Evolutionary conservation across 192 early-diverging fungal species (phyloP), one percentile per base, ranked within the genome.

Genomic region (Coemansia sp.): DNA sequence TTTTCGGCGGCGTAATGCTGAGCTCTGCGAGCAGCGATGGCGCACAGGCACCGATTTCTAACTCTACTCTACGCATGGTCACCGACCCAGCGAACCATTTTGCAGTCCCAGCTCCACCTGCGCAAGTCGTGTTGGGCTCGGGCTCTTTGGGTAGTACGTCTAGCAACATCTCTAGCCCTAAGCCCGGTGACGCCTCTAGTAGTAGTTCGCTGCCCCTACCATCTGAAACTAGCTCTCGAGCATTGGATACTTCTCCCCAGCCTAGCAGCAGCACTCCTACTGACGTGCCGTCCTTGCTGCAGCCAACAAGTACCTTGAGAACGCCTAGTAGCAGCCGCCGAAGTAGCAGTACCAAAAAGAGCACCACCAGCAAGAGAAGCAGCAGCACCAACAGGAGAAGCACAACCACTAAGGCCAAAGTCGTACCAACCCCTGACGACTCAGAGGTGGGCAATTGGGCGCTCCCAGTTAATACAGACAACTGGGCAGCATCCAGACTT

Each of bases 31-130:
- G 13, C 56, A 33, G 33, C 13, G 20, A 58, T 40, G 55, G 45
- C 3, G 42, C 9, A 13, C 46, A 40, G 20, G n/a, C 20, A 6
- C 5, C 21, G 9, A 3, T 74, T n/a, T 74, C 77, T 21, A 80
- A 74, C 42, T 65, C 77, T 3, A 71, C 72, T 0, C 50, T 80
- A 18, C 64, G 58, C 37, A 80, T 80, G 77, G 66, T 80, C 20
- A 74, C 72, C 0, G 63, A 74, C 28, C 55, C 46, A 10, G 45
- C 24, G 3, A 62, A 51, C 0, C 74, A 76, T 50, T 34, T 45
- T 21, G 18, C 24, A 13, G 37, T 68, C 7, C 7, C 5, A 13
- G 10, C 18, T 13, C 23, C 71, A 45, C 71, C 62, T 0, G 7
- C 51, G 5, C 53, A 56, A 8, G 31, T 56, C 23, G 53, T 34